Base-by-base conservation (phyloP, 2,329 filamentous ascomycete genomes). In the Ascochyta pisi region DNA sequence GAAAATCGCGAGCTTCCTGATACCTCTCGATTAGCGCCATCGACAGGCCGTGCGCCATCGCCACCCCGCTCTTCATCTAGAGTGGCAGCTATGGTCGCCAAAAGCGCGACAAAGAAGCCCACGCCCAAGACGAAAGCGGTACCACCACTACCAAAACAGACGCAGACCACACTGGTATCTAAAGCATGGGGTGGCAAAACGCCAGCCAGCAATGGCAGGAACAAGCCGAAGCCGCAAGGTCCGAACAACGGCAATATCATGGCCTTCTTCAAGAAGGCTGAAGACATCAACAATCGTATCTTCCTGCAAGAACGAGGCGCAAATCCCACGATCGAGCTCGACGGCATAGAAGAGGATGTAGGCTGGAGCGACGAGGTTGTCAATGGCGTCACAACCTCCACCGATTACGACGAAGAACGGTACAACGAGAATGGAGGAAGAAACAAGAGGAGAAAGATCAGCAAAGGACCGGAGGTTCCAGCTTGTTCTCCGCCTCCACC, bases 211-310 rank as follows among this genome's bases (percentile, higher is more conserved):
- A 67, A 62, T 59, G 68, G 61, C 46, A 69, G 66, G 37, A 54
- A 57, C 9, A 81, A 78, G 62, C 59, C 69, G n/a, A 77, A 75
- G 50, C 64, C 70, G 13, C 74, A 73, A 29, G 67, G 66, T 13
- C 76, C 78, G 49, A 70, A 75, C 19, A 84, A 84, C 62, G 77
- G 77, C 42, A 84, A 80, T 59, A 84, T 84, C 56, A 73, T 83
- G 69, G 77, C 74, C 43, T 84, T 84, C 66, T 84, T 84, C 74
- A 82, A 81, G 65, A 84, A 83, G 69, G 71, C 78, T 1, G 80
- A 79, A 41, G 73, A 77, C 43, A 74, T 75, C 23, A 74, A 71
- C 50, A 72, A 65, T 46, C 68, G 66, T 6, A 69, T 78, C 29
- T 78, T 78, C 29, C 16, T 77, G 16, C 65, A 73, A 29, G 74